Base-by-base conservation (phyloP, 1,284 basidiomycete species). In the Ganoderma resinaceum region DNA sequence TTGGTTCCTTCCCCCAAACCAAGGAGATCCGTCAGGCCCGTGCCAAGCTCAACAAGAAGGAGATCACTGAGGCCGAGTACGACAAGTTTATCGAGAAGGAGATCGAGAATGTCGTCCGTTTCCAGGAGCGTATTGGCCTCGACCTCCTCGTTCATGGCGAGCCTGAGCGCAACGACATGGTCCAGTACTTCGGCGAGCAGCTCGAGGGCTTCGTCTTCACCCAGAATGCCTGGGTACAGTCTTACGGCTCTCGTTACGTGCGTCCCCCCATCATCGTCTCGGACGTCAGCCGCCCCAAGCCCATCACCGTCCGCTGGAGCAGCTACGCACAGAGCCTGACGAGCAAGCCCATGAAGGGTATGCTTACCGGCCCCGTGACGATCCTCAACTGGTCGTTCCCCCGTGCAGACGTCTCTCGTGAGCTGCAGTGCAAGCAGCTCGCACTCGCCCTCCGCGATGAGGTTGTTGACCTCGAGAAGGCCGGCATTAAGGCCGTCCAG, bases 351-450 rank as follows among this genome's bases (percentile, higher is more conserved):
- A 97, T 99, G 95, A 99, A 99, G 93, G 97, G 97, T 77, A 99
- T 99, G 98, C 86, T 96, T 73, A 97, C 97, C 71, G 96, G 97
- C 72, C 95, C 95, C 38, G 95, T 97, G 78, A 96, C 95, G 75
- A 98, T 99, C 84, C 91, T 99, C 82, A 99, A 99, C 90, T 99
- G 98, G 98, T 99, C 98, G 55, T 99, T 99, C 97, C 98, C 98
- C 78, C 97, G 98, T 85, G 96, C 95, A 76, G 98, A 99, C 82
- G 93, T 99, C 78, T 90, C 94, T 70, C 95, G 95, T 82, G 98
- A 99, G 85, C 82, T 97, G 73, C 98, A 99, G 86, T 96, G 96
- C 81, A 96, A 97, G 87, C 98, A 99, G 84, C 92, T 99, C 77
- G 98, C 98, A 67, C 90, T 99, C 73, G 94, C 98, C 70, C 95